Conservation (phyloP, 2,329 filamentous ascomycete genomes). For the Graphiopsis chlorocephala region DNA sequence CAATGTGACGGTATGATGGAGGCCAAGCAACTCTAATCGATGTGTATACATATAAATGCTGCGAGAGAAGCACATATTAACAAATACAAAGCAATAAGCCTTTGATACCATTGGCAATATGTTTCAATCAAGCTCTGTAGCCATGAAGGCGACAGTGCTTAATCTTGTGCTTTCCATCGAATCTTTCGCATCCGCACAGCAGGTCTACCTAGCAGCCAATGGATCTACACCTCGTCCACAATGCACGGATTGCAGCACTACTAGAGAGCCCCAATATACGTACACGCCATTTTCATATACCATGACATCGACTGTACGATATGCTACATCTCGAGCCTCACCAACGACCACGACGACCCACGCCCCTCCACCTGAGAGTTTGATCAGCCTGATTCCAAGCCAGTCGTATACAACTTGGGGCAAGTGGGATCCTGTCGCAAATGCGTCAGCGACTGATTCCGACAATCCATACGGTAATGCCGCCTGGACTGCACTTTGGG, state of each 20-base stretch:
- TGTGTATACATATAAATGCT: neutral
- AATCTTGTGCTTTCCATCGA: neutral
- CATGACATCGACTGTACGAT: constrained; percentile 39
- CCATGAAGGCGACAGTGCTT: constrained; percentile 1
- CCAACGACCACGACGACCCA: constrained; percentile 35
- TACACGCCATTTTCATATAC: constrained; percentile 37
- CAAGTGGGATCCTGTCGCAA: constrained; percentile 40
- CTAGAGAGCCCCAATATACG: constrained; percentile 27
- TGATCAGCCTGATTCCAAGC: constrained; percentile 37
- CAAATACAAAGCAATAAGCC: neutral
- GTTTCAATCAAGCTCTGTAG: neutral
- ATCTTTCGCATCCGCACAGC: constrained; percentile 24
- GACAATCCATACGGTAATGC: constrained; percentile 39
- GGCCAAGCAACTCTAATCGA: constrained; percentile 1
- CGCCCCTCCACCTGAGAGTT: constrained; percentile 36
- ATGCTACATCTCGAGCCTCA: constrained; percentile 36
- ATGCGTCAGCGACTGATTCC: constrained; percentile 35
- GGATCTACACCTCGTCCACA: constrained; percentile 31
- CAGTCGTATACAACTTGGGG: constrained; percentile 43
- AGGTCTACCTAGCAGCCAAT: constrained; percentile 35
- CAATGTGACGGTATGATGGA: constrained; percentile 3
- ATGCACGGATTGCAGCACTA: constrained; percentile 27
- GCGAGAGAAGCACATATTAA: neutral
- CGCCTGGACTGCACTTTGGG: constrained; percentile 41
- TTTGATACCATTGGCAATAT: neutral